A percentile compares a stretch with the other conserved stretches of the same genome.
Evolutionary conservation across 164 flowering plant species (phyloP).

Genomic region (Buxus sempervirens): DNA sequence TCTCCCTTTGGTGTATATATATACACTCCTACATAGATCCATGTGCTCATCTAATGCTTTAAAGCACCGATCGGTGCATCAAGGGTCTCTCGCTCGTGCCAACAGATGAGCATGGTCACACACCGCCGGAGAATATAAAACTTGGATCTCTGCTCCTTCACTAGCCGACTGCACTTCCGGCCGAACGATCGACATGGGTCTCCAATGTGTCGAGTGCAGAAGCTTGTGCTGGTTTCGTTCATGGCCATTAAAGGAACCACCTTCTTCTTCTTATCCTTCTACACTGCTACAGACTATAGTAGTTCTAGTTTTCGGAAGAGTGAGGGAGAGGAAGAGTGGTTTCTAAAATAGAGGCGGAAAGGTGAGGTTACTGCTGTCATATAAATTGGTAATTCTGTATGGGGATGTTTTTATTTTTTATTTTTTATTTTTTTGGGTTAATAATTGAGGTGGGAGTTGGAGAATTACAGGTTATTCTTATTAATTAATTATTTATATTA

Average conservation of each 20-base stretch:
- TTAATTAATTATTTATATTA: no score
- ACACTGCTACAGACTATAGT: no score
- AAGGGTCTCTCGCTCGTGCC: conserved; percentile 52
- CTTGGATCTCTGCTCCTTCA: conserved; percentile 67
- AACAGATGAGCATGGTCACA: conserved; percentile 67
- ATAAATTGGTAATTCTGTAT: no score
- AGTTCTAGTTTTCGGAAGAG: not conserved
- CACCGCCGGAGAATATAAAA: conserved; percentile 80
- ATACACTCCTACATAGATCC: not conserved
- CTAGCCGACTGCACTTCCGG: conserved; percentile 51
- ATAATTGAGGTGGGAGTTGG: no score
- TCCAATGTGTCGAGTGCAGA: conserved; percentile 15
- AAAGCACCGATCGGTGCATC: not conserved
- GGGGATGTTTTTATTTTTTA: no score
- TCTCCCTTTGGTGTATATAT: conserved; percentile 10
- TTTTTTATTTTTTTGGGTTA: no score
- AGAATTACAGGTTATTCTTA: no score
- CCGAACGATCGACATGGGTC: conserved; percentile 51
- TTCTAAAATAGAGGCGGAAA: no score
- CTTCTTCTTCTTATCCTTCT: not conserved
- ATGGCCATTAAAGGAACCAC: not conserved
- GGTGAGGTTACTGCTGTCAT: no score
- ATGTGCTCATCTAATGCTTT: not conserved
- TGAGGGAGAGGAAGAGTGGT: no score
- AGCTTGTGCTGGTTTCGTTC: conserved; percentile 14